Base-by-base conservation (phyloP, 805 yeast species). In the Kodamaea sagamina region DNA sequence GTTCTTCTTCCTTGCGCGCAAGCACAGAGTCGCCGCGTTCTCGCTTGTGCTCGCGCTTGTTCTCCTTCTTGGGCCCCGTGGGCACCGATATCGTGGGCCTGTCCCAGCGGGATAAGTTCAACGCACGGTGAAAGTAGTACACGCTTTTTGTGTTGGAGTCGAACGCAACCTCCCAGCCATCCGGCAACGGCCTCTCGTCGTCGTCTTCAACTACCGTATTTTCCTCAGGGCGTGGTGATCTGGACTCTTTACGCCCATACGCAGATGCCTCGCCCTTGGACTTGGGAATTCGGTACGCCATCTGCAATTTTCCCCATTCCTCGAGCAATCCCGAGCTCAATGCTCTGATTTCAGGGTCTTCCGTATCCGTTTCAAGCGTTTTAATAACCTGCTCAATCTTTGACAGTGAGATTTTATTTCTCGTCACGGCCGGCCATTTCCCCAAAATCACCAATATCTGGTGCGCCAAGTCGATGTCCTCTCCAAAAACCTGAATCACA, bases 281-380 rank as follows among this genome's bases (percentile, higher is more conserved):
- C 53, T 90, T 83, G 1, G 95, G 90, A 40, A 92, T 90, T 35
- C 93, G 77, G 57, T 84, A 86, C n/a, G 89, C 90, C 77, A 87
- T 80, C 57, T 85, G 83, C 46, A 87, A 75, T 18, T 68, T 67
- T 35, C 82, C 69, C 97, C 97, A 92, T 43, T 73, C 82, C 0
- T 72, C 68, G 19, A 87, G 54, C 28, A 92, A 63, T 4, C 61
- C 59, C 2, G 60, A 46, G 3, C 84, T 73, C 41, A 72, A 62
- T 1, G 42, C 44, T 49, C 61, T 55, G 25, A 74, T 55, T 8
- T 61, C 61, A 2, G 51, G 54, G 44, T 58, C 60, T 8, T 36
- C 26, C 28, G 61, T 53, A 6, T 45, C 51, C 37, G 45, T 40
- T 16, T 52, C 54, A 17, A 86, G 56, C 3, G 68, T 70, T 31